Percentiles rank a stretch among this genome's conserved stretches.
These are phyloP conservation scores for Scutellaria minor DNA, from an alignment of 257 asterid genomes.

Conservation along the genomic window DNA sequence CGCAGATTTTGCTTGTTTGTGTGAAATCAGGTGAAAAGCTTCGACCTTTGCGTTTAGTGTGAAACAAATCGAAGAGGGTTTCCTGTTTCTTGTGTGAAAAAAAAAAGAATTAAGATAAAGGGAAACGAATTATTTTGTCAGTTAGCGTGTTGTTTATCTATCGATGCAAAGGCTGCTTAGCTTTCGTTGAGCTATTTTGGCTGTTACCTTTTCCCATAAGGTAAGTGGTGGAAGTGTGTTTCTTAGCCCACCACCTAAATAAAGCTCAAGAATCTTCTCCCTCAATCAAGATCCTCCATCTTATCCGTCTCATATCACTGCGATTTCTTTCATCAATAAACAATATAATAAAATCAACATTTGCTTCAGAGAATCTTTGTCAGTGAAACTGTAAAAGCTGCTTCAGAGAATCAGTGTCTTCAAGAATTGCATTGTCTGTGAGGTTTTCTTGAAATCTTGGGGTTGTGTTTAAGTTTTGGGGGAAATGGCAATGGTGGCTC, in stretches of 20 bases:
- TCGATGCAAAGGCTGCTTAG: conserved; percentile 43
- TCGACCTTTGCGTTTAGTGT: conserved; percentile 7
- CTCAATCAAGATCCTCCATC: conserved; percentile 54
- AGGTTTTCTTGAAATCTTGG: background rate
- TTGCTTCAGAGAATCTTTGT: conserved; percentile 39
- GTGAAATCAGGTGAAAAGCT: conserved; percentile 31
- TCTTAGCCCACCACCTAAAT: conserved; percentile 42
- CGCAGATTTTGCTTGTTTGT: background rate
- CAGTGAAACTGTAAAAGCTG: conserved; percentile 31
- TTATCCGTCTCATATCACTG: conserved; percentile 40
- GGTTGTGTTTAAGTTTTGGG: conserved; percentile 4
- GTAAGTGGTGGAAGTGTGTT: conserved; percentile 43
- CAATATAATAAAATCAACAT: conserved; percentile 21
- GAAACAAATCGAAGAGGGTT: background rate
- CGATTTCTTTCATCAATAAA: conserved; percentile 25
- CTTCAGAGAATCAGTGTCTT: conserved; percentile 29
- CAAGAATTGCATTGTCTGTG: background rate
- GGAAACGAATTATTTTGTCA: conserved; percentile 43
- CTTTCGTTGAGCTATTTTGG: conserved; percentile 70
- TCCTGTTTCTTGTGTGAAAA: conserved; percentile 20
- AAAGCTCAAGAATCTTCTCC: conserved; percentile 48
- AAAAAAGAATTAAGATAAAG: background rate
- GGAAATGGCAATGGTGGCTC: conserved; percentile 84
- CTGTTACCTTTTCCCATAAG: conserved; percentile 52
- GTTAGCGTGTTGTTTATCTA: conserved; percentile 46